A percentile compares a stretch with the other conserved stretches of the same genome.
phyloP scores from a whole-genome alignment of 192 early-diverging fungal species.

The Kappamyces sp. region DNA sequence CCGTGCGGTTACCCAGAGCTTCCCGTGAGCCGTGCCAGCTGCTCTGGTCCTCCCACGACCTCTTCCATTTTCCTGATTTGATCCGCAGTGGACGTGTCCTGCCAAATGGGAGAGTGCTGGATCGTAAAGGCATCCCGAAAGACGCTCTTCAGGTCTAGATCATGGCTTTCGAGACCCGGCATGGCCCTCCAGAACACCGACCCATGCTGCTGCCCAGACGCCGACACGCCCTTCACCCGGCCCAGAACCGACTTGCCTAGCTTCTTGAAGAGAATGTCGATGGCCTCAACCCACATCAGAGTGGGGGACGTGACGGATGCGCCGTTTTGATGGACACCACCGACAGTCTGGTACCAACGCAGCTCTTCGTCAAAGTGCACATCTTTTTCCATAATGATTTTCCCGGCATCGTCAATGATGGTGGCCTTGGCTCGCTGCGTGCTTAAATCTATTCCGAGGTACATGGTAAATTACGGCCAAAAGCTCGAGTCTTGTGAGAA shows the following conservation, averaged over 20 bases:
- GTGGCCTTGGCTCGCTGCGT: constrained; percentile 69
- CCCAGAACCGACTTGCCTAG: constrained; percentile 30
- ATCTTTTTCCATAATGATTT: constrained; percentile 34
- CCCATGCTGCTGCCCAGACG: constrained; percentile 74
- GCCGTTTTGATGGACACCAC: constrained; percentile 18
- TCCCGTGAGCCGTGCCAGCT: no score
- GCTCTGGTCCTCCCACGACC: no score
- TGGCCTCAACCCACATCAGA: constrained; percentile 65
- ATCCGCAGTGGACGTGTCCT: no score
- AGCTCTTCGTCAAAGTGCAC: constrained; percentile 56
- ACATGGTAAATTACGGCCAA: no score
- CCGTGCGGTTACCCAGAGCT: no score
- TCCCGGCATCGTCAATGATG: constrained; percentile 27
- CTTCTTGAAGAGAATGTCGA: constrained; percentile 47
- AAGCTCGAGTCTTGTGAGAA: no score
- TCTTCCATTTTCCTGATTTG: no score
- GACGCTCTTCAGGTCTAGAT: no score
- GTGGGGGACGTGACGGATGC: constrained; percentile 56
- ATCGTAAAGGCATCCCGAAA: no score
- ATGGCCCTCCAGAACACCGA: constrained; percentile 3
- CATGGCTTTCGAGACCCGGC: no score
- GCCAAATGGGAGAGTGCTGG: no score
- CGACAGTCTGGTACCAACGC: constrained; percentile 35
- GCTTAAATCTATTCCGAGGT: constrained; percentile 57
- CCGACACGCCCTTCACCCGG: constrained; percentile 41